Base-by-base conservation (phyloP, 225 moss, liverwort and hornwort genomes). In the Antitrichia curtipendula region DNA sequence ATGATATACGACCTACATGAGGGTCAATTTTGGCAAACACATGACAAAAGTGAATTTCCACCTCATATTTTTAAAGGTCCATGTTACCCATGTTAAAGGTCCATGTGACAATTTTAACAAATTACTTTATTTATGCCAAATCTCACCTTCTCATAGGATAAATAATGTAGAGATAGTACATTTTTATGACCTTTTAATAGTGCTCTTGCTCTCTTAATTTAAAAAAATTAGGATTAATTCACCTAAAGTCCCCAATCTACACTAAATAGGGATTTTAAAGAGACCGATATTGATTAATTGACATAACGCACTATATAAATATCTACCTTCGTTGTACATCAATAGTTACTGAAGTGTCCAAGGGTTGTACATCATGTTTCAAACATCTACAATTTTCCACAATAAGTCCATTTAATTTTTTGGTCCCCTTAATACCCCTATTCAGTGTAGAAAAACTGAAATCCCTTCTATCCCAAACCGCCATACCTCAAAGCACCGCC, bases 21-120 rank as follows among this genome's bases (percentile, higher is more conserved):
- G 3, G 28, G 28, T 9, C 2, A 10, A 16, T 71, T 18, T 47
- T 0, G 0, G 0, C 31, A 31, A 73, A 31, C 2, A 7, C 31
- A 47, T 0, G 0, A 0, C 0, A 1, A 31, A 73, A 73, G 29
- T 29, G 2, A 72, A 45, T 31, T 47, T 73, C 7, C 7, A 31
- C 12, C 4, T 31, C 4, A 47, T 0, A 45, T 28, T 29, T 10
- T 29, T 10, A 45, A 72, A 45, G 17, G 17, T 72, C 2, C 2
- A 19, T 31, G 2, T 27, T 16, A 43, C 0, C 28, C n/a, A n/a
- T n/a, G n/a, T 29, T 10, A 45, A 72, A 45, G 17, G 17, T 72
- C 2, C n/a, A 19, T 31, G 2, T 31, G 19, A 2, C 12, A 73
- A 7, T 73, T 45, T 73, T 7, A 11, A 73, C 29, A 73, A 29